Evolutionary conservation across 306 rosid genomes (phyloP), one percentile per base, ranked within the genome.

Genomic region (Fagus sylvatica): DNA sequence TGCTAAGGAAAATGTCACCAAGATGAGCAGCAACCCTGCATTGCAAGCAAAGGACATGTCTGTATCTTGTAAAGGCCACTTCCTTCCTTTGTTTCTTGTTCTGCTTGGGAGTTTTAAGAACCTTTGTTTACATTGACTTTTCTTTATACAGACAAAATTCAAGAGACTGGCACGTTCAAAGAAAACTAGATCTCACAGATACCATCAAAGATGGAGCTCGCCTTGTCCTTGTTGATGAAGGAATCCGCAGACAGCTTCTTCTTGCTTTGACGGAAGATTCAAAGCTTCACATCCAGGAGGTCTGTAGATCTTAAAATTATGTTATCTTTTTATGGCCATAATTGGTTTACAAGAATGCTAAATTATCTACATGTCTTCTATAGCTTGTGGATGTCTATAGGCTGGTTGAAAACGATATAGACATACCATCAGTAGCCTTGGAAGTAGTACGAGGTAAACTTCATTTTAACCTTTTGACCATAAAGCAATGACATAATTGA

Each of bases 131-230:
- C 79, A 64, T 19, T 16, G 71, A 75, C 46, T 49, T 53, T 22
- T 39, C 34, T 73, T 49, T 49, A 28, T 84, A 53, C 88, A 95
- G 98, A 79, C 85, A 70, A 88, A 74, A 72, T 42, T 81, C 90
- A 57, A 88, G 86, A 83, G 73, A 82, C 30, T 87, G 62, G 88
- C 84, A 79, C 79, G 71, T 91, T 53, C 85, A 82, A 75, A 90
- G 75, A 76, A 96, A 91, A 85, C 80, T 93, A 76, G 96, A 96
- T 87, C 97, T 96, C 85, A 93, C 98, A 3, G 94, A 93, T 84
- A 96, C 98, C 74, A 93, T 96, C 73, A 96, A 90, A 84, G 99
- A 96, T 3, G 98, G 99, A 82, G 97, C 98, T 84, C 98, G 97
- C 73, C 96, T 93, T 53, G 85, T 96, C 84, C 69, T 96, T 54